A percentile compares a stretch with the other conserved stretches of the same genome.
These are phyloP conservation scores for Yarrowia divulgata DNA, from an alignment of 805 yeast species.

Conservation along the genomic window DNA sequence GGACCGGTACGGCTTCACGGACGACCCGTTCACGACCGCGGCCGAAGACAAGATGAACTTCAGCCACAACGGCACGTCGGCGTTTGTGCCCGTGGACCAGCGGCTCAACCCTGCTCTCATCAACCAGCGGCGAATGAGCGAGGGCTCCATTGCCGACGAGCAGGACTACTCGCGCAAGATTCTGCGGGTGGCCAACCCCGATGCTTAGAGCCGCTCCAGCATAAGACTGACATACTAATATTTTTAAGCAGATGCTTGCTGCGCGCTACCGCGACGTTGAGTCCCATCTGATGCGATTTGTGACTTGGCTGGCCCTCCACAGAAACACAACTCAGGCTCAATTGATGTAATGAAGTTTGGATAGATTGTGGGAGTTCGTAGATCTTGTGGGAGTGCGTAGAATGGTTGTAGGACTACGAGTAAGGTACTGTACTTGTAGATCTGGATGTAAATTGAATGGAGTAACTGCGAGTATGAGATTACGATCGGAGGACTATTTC, in stretches of 20 bases:
- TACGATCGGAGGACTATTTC: no score
- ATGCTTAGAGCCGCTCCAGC: conserved; percentile 52
- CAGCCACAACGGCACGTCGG: conserved; percentile 36
- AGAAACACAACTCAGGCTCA: conserved; percentile 8
- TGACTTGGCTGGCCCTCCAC: conserved; percentile 19
- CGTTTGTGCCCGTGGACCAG: conserved; percentile 59
- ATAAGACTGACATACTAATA: conserved; percentile 16
- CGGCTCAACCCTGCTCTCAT: conserved; percentile 76
- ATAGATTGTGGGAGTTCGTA: not conserved
- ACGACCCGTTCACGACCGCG: conserved; percentile 47
- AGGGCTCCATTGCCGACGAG: conserved; percentile 87
- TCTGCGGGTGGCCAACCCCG: conserved; percentile 89
- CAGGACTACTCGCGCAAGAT: conserved; percentile 82
- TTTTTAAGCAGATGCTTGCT: not conserved
- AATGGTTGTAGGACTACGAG: no score
- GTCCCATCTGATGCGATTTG: not conserved
- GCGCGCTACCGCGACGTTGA: not conserved
- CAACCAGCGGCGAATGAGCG: conserved; percentile 83
- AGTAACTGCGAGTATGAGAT: no score
- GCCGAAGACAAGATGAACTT: conserved; percentile 45
- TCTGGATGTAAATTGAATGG: no score
- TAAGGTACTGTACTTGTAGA: not conserved
- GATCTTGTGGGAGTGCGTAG: not conserved
- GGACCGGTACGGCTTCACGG: conserved; percentile 49
- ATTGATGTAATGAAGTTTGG: conserved; percentile 17